A percentile compares a stretch with the other conserved stretches of the same genome.
Conservation (phyloP, 2,329 filamentous ascomycete genomes). For the Penicillium paneum region DNA sequence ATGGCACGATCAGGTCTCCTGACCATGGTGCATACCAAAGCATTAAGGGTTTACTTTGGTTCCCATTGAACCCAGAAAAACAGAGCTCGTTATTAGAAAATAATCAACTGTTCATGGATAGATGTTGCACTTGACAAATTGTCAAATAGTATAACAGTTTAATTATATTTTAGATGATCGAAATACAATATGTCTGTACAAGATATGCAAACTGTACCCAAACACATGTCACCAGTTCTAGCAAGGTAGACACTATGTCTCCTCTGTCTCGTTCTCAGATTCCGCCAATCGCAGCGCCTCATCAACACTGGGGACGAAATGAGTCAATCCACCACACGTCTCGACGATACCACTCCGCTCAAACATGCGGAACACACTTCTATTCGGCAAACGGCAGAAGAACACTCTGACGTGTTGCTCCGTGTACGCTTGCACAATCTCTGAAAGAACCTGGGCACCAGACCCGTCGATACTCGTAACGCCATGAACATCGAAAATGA, state of each 20-base stretch:
- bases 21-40: neutral
- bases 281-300: slow-evolving; percentile 82
- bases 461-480: slow-evolving; percentile 92
- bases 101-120: neutral
- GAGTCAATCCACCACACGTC: slow-evolving; percentile 68
- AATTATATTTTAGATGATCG: neutral
- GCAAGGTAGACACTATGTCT: slow-evolving; percentile 21
- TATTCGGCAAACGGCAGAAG: slow-evolving; percentile 54
- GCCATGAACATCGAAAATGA: slow-evolving; percentile 98
- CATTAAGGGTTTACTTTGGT: neutral
- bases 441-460: slow-evolving; percentile 82
- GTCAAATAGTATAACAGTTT: neutral
- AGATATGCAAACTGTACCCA: neutral
- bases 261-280: slow-evolving; percentile 55
- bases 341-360: slow-evolving; percentile 79
- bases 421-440: slow-evolving; percentile 82
- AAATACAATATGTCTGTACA: slow-evolving; percentile 1
- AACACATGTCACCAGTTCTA: neutral
- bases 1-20: neutral
- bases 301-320: slow-evolving; percentile 80
- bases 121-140: neutral
- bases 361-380: slow-evolving; percentile 68
- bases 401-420: slow-evolving; percentile 63
- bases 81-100: neutral
- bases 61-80: neutral